These are phyloP conservation scores for Castanea crenata DNA, from an alignment of 306 rosid species.

Conservation along the genomic window DNA sequence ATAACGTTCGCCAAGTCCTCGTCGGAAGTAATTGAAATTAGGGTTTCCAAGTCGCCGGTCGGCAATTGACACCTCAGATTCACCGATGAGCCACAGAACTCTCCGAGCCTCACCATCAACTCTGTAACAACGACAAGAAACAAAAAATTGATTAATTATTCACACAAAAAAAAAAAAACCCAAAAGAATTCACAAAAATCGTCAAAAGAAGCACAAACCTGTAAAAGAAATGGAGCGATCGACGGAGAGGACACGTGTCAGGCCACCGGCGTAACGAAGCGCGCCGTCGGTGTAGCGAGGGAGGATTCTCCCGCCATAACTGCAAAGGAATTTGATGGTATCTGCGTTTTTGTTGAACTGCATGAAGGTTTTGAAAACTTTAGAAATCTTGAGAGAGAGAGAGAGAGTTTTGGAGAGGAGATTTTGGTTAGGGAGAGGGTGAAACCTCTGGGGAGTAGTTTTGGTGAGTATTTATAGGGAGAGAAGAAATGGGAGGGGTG, in stretches of 20 bases:
- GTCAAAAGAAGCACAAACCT: slow-evolving; percentile 32
- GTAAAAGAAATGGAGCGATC: slow-evolving; percentile 52
- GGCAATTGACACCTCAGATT: slow-evolving; percentile 65
- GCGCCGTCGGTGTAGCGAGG: slow-evolving; percentile 68
- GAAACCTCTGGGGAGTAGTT: slow-evolving; percentile 38
- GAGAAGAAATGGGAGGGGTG: background rate
- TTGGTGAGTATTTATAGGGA: slow-evolving; percentile 42
- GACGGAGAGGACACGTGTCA: slow-evolving; percentile 71
- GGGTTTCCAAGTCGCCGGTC: slow-evolving; percentile 71
- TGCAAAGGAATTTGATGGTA: slow-evolving; percentile 61
- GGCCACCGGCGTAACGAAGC: slow-evolving; percentile 86
- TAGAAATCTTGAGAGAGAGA: background rate
- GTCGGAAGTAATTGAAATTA: slow-evolving; percentile 64
- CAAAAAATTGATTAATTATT: background rate
- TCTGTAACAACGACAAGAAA: slow-evolving; percentile 34
- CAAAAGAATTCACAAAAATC: background rate
- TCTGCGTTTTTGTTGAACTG: slow-evolving; percentile 12
- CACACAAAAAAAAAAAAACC: background rate
- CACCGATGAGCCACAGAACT: slow-evolving; percentile 64
- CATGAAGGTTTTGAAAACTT: slow-evolving; percentile 17
- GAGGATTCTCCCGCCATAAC: slow-evolving; percentile 86
- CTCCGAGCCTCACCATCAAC: slow-evolving; percentile 60
- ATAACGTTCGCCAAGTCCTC: slow-evolving; percentile 68
- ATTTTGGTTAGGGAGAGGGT: background rate
- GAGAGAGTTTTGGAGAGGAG: background rate